These are phyloP conservation scores for Straminergon stramineum DNA, from an alignment of 225 moss, liverwort and hornwort species.

Conservation along the genomic window DNA sequence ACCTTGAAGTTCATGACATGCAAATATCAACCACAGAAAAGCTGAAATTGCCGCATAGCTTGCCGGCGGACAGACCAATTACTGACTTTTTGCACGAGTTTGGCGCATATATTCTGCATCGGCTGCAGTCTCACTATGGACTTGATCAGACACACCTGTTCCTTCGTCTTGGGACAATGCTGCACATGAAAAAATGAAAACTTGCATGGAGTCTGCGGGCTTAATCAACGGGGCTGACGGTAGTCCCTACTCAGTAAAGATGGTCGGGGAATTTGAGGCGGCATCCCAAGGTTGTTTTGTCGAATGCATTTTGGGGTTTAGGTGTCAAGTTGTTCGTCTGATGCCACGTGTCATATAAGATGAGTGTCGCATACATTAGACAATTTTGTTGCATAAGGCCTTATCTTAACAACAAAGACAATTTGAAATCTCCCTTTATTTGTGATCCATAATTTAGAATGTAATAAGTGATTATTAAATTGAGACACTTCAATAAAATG, in stretches of 20 bases:
- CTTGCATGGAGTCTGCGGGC: slow-evolving; percentile 6
- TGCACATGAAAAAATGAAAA: not conserved
- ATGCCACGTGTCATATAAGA: too few species aligned
- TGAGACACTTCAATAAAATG: too few species aligned
- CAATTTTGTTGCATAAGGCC: too few species aligned
- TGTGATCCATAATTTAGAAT: too few species aligned
- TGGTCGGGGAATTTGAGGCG: slow-evolving; percentile 8
- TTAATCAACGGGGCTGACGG: slow-evolving; percentile 2
- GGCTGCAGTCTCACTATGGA: fast-evolving
- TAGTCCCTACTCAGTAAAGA: not conserved
- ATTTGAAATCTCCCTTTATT: too few species aligned
- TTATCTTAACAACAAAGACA: too few species aligned
- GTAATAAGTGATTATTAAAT: too few species aligned
- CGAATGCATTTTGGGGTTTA: too few species aligned
- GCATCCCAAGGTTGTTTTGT: too few species aligned
- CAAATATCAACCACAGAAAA: not conserved
- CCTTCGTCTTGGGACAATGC: slow-evolving; percentile 2
- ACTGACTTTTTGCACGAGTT: slow-evolving; percentile 15
- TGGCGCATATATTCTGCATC: not conserved
- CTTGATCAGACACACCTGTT: not conserved
- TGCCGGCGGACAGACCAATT: not conserved
- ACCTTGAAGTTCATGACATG: not conserved
- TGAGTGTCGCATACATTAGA: too few species aligned
- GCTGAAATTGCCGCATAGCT: not conserved
- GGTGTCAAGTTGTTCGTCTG: too few species aligned